These are phyloP conservation scores for Piper betle DNA, from an alignment of 164 flowering plant species.

Conservation along the genomic window DNA sequence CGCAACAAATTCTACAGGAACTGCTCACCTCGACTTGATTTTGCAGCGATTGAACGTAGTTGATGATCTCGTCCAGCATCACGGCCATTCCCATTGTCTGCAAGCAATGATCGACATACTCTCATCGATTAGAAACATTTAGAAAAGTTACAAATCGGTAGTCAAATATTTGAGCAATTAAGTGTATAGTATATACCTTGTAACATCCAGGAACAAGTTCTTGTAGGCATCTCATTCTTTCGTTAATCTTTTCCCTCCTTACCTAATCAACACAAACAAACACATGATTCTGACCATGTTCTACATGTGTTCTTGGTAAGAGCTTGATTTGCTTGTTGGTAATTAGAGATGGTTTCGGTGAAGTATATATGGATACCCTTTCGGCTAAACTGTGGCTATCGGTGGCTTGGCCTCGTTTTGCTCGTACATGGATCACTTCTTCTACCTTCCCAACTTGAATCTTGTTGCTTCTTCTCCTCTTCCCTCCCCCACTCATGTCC, in stretches of 20 bases:
- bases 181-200: conserved; percentile 22
- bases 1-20: not conserved
- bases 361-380: conserved; percentile 25
- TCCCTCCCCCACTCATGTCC: conserved; percentile 25
- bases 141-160: too few species aligned
- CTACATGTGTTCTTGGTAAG: too few species aligned
- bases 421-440: conserved; percentile 63
- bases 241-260: conserved; percentile 59
- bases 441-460: conserved; percentile 26
- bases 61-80: conserved; percentile 58
- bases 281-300: too few species aligned
- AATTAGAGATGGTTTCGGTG: not conserved
- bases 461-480: conserved; percentile 22
- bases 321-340: not conserved
- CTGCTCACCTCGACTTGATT: conserved; percentile 46
- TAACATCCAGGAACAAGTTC: conserved; percentile 65
- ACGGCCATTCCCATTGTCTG: conserved; percentile 78
- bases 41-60: conserved; percentile 45
- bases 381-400: conserved; percentile 71
- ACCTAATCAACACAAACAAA: conserved; percentile 18
- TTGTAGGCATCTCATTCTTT: conserved; percentile 42
- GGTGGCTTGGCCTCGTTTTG: conserved; percentile 67
- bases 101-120: not conserved
- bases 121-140: too few species aligned
- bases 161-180: not conserved